Conservation (phyloP, 208 protist genomes). For the Wallacemonas sp. region DNA sequence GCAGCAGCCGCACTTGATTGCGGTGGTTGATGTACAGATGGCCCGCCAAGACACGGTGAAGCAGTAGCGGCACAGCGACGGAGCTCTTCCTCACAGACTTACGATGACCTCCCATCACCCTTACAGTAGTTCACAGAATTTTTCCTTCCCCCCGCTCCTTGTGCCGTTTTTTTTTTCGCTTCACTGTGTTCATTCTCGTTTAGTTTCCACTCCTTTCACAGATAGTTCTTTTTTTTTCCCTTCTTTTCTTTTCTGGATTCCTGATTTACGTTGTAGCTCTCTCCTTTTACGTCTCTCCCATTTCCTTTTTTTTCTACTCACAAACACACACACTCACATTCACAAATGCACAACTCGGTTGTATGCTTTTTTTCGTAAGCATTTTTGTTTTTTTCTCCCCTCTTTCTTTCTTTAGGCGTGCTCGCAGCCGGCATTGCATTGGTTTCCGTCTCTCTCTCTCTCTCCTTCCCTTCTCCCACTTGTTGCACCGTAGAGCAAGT, state of each 20-base stretch:
- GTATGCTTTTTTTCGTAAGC: too few species aligned
- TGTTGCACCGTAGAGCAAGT: too few species aligned
- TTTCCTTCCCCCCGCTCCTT: slow-evolving; percentile 2
- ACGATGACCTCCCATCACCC: background rate
- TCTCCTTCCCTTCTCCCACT: slow-evolving; percentile 13
- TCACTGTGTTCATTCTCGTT: too few species aligned
- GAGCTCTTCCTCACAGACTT: slow-evolving; percentile 13
- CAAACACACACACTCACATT: slow-evolving; percentile 9
- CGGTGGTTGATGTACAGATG: slow-evolving; percentile 38
- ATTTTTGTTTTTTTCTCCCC: background rate
- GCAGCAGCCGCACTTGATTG: slow-evolving; percentile 22
- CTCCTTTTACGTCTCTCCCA: background rate
- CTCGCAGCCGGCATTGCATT: too few species aligned
- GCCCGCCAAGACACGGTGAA: slow-evolving; percentile 36
- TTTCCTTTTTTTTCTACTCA: slow-evolving; percentile 11
- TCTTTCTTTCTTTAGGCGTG: background rate
- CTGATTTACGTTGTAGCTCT: slow-evolving; percentile 6
- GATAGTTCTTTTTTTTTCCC: slow-evolving; percentile 24
- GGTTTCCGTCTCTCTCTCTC: background rate
- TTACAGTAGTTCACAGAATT: slow-evolving; percentile 10
- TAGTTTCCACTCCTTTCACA: background rate
- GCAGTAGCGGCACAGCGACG: slow-evolving; percentile 5
- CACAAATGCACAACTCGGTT: too few species aligned
- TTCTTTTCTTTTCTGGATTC: slow-evolving; percentile 25
- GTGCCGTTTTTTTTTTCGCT: slow-evolving; percentile 22